Percentiles rank a stretch among this genome's conserved stretches.
These are phyloP conservation scores for Penicillium occitanis DNA, from an alignment of 2,329 filamentous ascomycete species.

Conservation along the genomic window DNA sequence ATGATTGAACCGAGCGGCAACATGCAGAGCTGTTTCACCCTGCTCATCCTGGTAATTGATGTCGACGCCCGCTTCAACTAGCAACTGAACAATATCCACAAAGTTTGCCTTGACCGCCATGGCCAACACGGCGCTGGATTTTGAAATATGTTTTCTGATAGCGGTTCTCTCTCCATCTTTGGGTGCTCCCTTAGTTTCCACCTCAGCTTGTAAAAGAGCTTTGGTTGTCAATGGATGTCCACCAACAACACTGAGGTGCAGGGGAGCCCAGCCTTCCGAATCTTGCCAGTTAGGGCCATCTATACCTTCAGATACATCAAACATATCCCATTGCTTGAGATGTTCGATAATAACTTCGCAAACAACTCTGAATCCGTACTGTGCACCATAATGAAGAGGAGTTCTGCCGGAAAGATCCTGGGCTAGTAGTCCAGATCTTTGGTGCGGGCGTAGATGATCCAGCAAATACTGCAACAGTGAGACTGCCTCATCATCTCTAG, in stretches of 20 bases:
- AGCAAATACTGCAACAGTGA: conserved; percentile 64
- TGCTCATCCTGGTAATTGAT: conserved; percentile 90
- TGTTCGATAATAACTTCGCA: conserved; percentile 83
- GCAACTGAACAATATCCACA: conserved; percentile 75
- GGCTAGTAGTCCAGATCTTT: conserved; percentile 65
- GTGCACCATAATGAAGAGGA: conserved; percentile 88
- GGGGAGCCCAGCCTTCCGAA: conserved; percentile 81
- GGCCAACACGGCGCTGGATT: conserved; percentile 83
- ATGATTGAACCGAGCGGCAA: conserved; percentile 87
- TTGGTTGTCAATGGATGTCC: conserved; percentile 86
- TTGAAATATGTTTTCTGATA: conserved; percentile 68
- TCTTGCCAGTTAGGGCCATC: conserved; percentile 90
- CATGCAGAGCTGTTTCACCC: conserved; percentile 87
- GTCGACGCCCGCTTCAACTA: conserved; percentile 87
- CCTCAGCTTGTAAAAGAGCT: conserved; percentile 75
- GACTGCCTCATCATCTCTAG: conserved; percentile 72
- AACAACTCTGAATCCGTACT: conserved; percentile 90
- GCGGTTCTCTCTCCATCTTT: conserved; percentile 53
- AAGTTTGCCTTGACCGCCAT: conserved; percentile 88
- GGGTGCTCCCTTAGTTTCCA: conserved; percentile 58
- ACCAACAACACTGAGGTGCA: conserved; percentile 89
- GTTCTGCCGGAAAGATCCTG: conserved; percentile 79
- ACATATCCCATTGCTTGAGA: conserved; percentile 87
- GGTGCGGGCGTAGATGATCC: conserved; percentile 65
- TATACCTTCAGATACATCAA: conserved; percentile 79